Base-by-base conservation (phyloP, 768 basidiomycete species). In the Lactifluus volemus region DNA sequence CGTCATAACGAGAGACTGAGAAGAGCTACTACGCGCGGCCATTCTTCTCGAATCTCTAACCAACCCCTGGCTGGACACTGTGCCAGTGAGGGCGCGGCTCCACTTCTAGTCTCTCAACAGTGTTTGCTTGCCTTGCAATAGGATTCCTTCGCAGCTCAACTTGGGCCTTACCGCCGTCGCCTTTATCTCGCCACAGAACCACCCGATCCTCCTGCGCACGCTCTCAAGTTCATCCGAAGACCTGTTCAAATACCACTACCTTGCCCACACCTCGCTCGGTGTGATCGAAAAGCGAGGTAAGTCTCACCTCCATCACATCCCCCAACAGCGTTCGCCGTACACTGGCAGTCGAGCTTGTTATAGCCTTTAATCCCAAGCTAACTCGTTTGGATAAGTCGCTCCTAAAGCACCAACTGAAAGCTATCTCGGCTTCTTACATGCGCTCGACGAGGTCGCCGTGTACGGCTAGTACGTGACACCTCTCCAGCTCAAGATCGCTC, bases 391-490 rank as follows among this genome's bases (percentile, higher is more conserved):
- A 61, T 67, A 25, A 50, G 67, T 78, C 61, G 80, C 78, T 14
- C 67, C 74, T 32, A 92, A 90, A 72, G 75, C 81, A 9, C 42
- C 60, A 4, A 77, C 76, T 5, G 92, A 95, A 38, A 86, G 87
- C 69, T 96, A 94, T 69, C 79, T 93, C 41, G 92, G 92, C 6
- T 76, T 95, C 58, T 73, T 96, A 29, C 92, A 91, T 71, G 81
- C 86, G n/a, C 87, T 95, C 79, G 93, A 96, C 73, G 92, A 95
- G 66, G 87, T 91, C 53, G 92, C 90, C 2, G 89, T 92, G 42
- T 95, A 95, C 72, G 93, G 92, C 44, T n/a, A n/a, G n/a, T 96
- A 92, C 73, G 82, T 93, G 53, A 93, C 91, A 9, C 90, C 92
- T 12, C 76, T 91, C 63, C 89, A 88, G 69, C 79, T 93, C 68